Conservation (phyloP, 208 protist genomes). For the Leishmania tropica region DNA sequence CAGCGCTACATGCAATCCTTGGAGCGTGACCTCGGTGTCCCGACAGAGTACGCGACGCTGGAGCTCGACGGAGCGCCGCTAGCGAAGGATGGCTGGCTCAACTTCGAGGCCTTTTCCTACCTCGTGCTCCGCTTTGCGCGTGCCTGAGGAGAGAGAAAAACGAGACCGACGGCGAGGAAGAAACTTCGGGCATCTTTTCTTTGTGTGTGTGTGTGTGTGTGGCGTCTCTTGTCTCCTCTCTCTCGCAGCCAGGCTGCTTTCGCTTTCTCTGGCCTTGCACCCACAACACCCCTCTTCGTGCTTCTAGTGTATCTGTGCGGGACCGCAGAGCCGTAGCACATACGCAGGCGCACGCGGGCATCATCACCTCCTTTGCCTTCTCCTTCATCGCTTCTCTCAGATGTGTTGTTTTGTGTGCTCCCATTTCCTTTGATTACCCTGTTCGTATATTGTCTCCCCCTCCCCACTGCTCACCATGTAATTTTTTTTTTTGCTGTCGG, state of each 20-base stretch:
- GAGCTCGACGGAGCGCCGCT: conserved; percentile 49
- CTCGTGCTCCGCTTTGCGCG: conserved; percentile 65
- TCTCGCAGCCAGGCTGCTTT: background rate
- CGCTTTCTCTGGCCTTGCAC: background rate
- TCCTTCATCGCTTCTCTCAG: background rate
- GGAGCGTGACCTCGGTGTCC: conserved; percentile 71
- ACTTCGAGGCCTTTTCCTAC: conserved; percentile 83
- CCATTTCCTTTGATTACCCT: background rate
- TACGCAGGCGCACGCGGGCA: background rate
- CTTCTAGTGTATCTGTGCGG: background rate
- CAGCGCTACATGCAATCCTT: conserved; percentile 46
- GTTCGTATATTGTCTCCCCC: background rate
- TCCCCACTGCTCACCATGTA: background rate
- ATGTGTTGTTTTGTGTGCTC: background rate
- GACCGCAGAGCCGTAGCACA: background rate
- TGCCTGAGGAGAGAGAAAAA: conserved; percentile 10
- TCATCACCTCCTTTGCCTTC: background rate
- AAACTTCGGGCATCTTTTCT: background rate
- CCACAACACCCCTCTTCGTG: background rate
- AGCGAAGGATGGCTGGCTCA: conserved; percentile 49
- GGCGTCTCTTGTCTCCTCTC: background rate
- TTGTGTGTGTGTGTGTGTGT: background rate
- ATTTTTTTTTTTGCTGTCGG: background rate
- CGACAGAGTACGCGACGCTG: conserved; percentile 42
- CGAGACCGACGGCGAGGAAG: background rate